phyloP scores from a whole-genome alignment of 2,329 filamentous ascomycete species.

The Talaromyces funiculosus region DNA sequence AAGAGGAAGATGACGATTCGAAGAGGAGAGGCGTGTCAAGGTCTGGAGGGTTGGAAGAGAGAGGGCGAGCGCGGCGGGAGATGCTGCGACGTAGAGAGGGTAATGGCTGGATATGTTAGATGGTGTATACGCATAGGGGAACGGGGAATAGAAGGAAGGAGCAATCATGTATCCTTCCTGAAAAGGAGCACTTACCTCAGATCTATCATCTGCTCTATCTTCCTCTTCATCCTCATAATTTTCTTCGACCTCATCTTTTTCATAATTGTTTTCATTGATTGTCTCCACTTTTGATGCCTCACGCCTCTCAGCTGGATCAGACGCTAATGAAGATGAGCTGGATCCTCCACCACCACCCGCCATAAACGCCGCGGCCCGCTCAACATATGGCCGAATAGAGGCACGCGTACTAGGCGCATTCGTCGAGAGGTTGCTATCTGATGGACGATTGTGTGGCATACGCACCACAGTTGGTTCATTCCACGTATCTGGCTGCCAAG shows the following conservation, averaged over 20 bases:
- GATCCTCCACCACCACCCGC: neutral
- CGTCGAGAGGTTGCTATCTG: conserved; percentile 11
- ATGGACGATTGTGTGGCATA: conserved; percentile 5
- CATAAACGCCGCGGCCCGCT: conserved; percentile 11
- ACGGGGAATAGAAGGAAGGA: neutral
- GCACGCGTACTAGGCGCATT: conserved; percentile 13
- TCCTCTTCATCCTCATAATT: neutral
- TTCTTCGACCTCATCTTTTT: neutral
- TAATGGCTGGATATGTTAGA: neutral
- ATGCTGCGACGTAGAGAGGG: conserved; percentile 5
- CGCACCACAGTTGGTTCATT: neutral
- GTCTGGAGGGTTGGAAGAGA: conserved; percentile 12
- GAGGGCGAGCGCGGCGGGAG: conserved; percentile 9
- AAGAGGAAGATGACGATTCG: neutral
- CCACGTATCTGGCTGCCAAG: conserved; percentile 15
- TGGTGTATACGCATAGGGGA: neutral
- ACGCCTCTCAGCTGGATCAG: neutral
- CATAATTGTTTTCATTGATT: neutral
- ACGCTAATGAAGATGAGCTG: neutral
- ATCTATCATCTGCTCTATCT: neutral
- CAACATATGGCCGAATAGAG: conserved; percentile 13
- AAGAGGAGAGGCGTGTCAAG: conserved; percentile 11
- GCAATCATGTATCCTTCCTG: neutral
- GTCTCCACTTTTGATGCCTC: neutral
- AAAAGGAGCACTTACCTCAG: neutral